A percentile compares a stretch with the other conserved stretches of the same genome.
These are phyloP conservation scores for Dendrocalamus latiflorus DNA, from an alignment of 202 grass and related monocot genomes.

Conservation along the genomic window DNA sequence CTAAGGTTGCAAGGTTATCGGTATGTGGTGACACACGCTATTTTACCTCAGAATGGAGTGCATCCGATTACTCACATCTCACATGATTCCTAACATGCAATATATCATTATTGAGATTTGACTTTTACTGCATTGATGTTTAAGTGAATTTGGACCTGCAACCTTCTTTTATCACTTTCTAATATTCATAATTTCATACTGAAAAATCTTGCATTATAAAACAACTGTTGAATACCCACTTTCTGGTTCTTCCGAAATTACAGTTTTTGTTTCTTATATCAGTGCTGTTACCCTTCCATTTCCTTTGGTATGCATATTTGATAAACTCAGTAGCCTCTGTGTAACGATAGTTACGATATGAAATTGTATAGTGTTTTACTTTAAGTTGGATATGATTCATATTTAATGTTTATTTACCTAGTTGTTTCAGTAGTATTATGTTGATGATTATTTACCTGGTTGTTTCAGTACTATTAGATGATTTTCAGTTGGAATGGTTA, in stretches of 20 bases:
- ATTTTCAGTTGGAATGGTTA: neutral
- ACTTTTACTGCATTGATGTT: neutral
- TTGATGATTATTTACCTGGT: neutral
- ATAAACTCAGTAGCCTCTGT: constrained; percentile 3
- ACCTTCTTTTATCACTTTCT: neutral
- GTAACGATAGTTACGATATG: neutral
- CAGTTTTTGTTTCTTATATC: neutral
- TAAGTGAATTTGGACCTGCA: neutral
- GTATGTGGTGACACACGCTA: constrained; percentile 46
- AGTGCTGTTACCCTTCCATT: neutral
- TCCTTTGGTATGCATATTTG: neutral
- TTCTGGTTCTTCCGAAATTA: neutral
- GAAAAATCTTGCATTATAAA: too few species aligned
- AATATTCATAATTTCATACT: neutral
- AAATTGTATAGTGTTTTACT: neutral
- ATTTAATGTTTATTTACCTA: neutral
- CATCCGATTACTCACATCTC: neutral
- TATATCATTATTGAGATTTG: neutral
- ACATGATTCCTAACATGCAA: neutral
- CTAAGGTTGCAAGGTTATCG: constrained; percentile 97
- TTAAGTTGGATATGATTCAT: neutral
- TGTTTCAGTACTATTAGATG: neutral
- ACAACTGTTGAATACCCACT: too few species aligned
- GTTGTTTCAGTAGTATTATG: neutral
- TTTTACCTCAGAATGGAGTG: neutral